Percentiles rank a stretch among this genome's conserved stretches.
phyloP scores from a whole-genome alignment of 2,329 filamentous ascomycete species.

The Eutypella sp. region DNA sequence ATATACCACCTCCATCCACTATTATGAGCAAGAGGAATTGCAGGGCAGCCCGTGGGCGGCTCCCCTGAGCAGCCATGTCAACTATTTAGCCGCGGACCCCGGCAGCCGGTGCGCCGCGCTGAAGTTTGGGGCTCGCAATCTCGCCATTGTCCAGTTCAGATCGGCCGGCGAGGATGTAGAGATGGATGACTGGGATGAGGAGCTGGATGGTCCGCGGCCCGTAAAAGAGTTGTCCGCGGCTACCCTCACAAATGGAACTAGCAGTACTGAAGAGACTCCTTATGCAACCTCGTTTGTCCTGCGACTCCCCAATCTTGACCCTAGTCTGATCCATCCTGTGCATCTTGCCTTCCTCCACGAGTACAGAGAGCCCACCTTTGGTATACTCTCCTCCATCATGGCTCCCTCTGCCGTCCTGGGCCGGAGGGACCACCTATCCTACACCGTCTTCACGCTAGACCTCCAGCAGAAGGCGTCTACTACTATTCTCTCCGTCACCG shows the following conservation, averaged over 20 bases:
- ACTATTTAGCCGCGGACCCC: slow-evolving; percentile 81
- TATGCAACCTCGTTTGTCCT: slow-evolving; percentile 92
- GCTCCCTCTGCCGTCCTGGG: slow-evolving; percentile 73
- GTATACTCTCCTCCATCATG: slow-evolving; percentile 76
- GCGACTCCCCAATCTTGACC: slow-evolving; percentile 82
- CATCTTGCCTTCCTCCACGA: slow-evolving; percentile 92
- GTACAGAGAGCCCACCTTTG: slow-evolving; percentile 96
- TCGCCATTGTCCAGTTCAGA: slow-evolving; percentile 91
- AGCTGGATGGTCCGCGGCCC: slow-evolving; percentile 64
- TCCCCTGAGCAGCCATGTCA: slow-evolving; percentile 69
- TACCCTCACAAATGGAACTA: slow-evolving; percentile 40
- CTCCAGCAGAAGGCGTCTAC: slow-evolving; percentile 91
- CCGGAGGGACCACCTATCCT: slow-evolving; percentile 79
- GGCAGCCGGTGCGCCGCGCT: slow-evolving; percentile 89
- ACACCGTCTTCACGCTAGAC: slow-evolving; percentile 93
- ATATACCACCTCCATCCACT: slow-evolving; percentile 90
- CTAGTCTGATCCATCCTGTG: slow-evolving; percentile 79
- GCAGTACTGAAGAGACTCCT: slow-evolving; percentile 58
- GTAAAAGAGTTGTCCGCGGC: slow-evolving; percentile 40
- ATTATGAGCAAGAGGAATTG: slow-evolving; percentile 92
- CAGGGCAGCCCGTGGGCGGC: slow-evolving; percentile 77
- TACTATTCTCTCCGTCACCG: slow-evolving; percentile 79
- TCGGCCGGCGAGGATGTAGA: slow-evolving; percentile 82
- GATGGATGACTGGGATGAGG: slow-evolving; percentile 86
- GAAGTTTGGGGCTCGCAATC: slow-evolving; percentile 82